Conservation (phyloP, 768 basidiomycete species). For the Pisolithus orientalis region DNA sequence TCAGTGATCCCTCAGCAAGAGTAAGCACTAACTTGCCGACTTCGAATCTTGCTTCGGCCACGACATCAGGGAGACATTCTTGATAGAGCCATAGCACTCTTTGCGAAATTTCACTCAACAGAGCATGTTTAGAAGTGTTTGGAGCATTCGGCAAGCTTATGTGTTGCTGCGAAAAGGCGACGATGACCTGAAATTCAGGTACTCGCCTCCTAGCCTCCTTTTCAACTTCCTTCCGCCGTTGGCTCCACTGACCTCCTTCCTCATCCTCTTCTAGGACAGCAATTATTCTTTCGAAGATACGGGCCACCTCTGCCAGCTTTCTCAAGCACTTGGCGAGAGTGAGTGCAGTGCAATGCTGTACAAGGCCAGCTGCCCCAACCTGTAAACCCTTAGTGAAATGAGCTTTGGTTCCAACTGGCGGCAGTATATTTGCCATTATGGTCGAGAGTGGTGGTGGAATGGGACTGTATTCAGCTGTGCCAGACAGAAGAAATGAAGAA, state of each 20-base stretch:
- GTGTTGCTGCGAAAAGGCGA: conserved; percentile 69
- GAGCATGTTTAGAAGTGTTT: conserved; percentile 40
- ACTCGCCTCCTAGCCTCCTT: conserved; percentile 67
- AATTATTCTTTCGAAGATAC: conserved; percentile 43
- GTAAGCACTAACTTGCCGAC: conserved; percentile 68
- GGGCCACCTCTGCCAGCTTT: conserved; percentile 58
- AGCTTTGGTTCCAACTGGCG: conserved; percentile 60
- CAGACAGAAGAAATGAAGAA: conserved; percentile 51
- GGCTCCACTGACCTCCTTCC: conserved; percentile 67
- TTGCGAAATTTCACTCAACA: conserved; percentile 77
- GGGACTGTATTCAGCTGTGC: conserved; percentile 46
- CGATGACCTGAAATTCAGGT: conserved; percentile 82
- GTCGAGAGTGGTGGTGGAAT: conserved; percentile 66
- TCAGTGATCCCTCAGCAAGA: conserved; percentile 31
- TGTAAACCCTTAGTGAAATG: conserved; percentile 82
- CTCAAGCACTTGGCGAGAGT: conserved; percentile 67
- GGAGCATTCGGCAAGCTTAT: conserved; percentile 17
- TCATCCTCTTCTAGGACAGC: conserved; percentile 54
- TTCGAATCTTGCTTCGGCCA: conserved; percentile 80
- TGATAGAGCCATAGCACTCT: conserved; percentile 85
- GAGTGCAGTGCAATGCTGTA: conserved; percentile 81
- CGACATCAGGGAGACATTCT: conserved; percentile 61
- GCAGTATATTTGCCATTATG: conserved; percentile 76
- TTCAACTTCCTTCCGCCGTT: conserved; percentile 60
- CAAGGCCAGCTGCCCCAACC: conserved; percentile 54